These are phyloP conservation scores for Vitis labrusca DNA, from an alignment of 164 flowering plant genomes.

Conservation along the genomic window DNA sequence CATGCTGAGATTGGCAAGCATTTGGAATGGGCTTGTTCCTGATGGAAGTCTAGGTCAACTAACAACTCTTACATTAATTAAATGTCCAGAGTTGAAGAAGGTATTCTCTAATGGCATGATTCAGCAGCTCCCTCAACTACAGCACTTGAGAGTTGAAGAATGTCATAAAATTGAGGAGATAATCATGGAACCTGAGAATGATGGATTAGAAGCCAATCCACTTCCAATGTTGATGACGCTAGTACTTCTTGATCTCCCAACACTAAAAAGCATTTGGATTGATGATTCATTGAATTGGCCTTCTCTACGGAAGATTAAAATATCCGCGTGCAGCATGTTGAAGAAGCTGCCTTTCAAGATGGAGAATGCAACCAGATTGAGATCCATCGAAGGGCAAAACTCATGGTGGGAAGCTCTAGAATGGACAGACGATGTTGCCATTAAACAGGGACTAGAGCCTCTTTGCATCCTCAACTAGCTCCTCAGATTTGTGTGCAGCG, in stretches of 20 bases:
- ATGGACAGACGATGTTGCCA: not conserved
- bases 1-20: not conserved
- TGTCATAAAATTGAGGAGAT: conserved; percentile 9
- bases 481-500: too few species aligned
- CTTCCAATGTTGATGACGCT: conserved; percentile 10
- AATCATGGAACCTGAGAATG: not conserved
- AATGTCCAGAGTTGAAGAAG: conserved; percentile 12
- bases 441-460: not conserved
- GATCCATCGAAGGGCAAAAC: conserved; percentile 2
- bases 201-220: not conserved
- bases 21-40: conserved; percentile 13
- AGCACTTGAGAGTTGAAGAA: conserved; percentile 8
- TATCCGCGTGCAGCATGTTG: conserved; percentile 3
- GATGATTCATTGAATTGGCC: conserved; percentile 11
- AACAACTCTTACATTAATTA: not conserved
- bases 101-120: conserved; percentile 7
- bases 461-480: not conserved
- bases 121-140: conserved; percentile 7
- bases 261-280: conserved; percentile 1
- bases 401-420: conserved; percentile 18
- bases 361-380: conserved; percentile 7
- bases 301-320: conserved; percentile 5
- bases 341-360: conserved; percentile 3
- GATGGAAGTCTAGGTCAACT: conserved; percentile 2
- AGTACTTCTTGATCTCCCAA: conserved; percentile 8